These are phyloP conservation scores for Flaveria bidentis DNA, from an alignment of 129 eudicot genomes.

Conservation along the genomic window DNA sequence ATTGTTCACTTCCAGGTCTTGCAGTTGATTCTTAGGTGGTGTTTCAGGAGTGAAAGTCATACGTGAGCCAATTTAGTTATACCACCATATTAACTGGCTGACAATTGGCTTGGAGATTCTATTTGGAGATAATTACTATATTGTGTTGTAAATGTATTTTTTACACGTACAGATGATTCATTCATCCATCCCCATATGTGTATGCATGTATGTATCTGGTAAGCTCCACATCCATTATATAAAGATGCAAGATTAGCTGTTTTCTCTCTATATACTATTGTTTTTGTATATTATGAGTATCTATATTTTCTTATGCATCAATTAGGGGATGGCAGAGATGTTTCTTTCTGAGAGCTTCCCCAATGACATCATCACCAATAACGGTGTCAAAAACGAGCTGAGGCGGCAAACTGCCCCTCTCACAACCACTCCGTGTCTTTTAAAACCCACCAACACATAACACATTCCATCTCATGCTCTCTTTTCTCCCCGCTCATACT, in stretches of 20 bases:
- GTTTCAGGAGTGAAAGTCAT: background rate
- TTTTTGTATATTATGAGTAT: background rate
- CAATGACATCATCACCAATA: too few relatives aligned
- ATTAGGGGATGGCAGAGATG: background rate
- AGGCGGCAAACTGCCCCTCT: too few relatives aligned
- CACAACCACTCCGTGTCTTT: too few relatives aligned
- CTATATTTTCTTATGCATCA: background rate
- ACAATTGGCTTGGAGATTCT: background rate
- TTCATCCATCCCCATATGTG: background rate
- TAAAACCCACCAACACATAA: too few relatives aligned
- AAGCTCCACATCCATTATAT: conserved; percentile 3
- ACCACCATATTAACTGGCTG: background rate
- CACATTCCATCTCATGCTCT: too few relatives aligned
- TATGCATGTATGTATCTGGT: background rate
- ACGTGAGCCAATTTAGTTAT: background rate
- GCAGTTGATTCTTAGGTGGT: background rate
- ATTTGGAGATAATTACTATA: background rate
- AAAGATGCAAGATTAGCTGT: background rate
- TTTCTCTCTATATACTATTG: background rate
- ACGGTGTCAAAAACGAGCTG: too few relatives aligned
- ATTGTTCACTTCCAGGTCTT: background rate
- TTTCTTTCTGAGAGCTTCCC: too few relatives aligned
- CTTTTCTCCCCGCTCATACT: too few relatives aligned
- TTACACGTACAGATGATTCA: conserved; percentile 10
- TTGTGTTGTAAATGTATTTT: conserved; percentile 17